These are phyloP conservation scores for Kuraishia ogatae DNA, from an alignment of 805 yeast species.

Conservation along the genomic window DNA sequence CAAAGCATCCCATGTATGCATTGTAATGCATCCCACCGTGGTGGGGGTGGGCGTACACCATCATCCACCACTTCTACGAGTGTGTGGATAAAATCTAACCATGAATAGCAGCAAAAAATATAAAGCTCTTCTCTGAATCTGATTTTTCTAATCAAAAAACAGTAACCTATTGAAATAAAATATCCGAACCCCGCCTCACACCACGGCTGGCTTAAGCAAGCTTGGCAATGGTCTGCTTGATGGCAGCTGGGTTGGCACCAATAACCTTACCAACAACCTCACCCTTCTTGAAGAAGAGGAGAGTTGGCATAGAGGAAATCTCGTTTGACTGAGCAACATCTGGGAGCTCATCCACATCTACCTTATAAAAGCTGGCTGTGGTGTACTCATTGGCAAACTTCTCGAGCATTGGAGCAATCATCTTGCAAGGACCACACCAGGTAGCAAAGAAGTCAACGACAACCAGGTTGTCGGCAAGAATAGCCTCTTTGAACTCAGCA, in stretches of 20 bases:
- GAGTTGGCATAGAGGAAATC: conserved; percentile 50
- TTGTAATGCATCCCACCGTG: too few species aligned
- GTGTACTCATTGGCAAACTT: conserved; percentile 64
- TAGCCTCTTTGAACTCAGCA: conserved; percentile 60
- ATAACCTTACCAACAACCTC: conserved; percentile 68
- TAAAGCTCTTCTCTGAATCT: not conserved
- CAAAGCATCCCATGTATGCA: too few species aligned
- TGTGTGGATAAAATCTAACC: not conserved
- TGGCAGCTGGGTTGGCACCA: conserved; percentile 85
- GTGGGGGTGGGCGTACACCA: too few species aligned
- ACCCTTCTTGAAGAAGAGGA: conserved; percentile 76
- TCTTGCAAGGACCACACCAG: conserved; percentile 99
- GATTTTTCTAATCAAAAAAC: not conserved
- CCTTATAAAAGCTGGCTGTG: conserved; percentile 71
- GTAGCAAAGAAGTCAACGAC: conserved; percentile 95
- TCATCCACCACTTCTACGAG: not conserved
- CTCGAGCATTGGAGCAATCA: conserved; percentile 90
- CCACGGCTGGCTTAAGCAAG: conserved; percentile 14
- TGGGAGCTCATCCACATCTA: conserved; percentile 83
- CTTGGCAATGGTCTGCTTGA: conserved; percentile 48
- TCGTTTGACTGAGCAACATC: conserved; percentile 64
- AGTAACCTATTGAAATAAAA: not conserved
- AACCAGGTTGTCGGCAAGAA: conserved; percentile 59
- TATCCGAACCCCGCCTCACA: not conserved
- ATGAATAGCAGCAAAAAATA: not conserved